Base-by-base conservation (phyloP, 805 yeast species). In the Starmera amethionina region DNA sequence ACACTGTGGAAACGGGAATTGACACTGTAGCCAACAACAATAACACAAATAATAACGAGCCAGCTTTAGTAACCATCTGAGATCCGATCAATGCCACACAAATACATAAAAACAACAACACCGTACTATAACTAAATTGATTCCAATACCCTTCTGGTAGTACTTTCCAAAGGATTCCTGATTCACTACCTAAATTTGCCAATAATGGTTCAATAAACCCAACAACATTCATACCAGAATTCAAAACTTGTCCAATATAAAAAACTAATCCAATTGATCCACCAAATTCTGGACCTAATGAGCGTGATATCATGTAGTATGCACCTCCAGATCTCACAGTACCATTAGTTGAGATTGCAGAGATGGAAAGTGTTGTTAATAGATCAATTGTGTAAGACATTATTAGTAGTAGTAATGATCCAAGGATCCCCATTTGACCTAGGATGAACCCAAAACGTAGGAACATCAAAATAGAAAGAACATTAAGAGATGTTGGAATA, bases 251-350 rank as follows among this genome's bases (percentile, higher is more conserved):
- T 1, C 99, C 99, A 40, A 93, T 69, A 55, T 82, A 94, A 59
- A 93, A 93, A 19, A 93, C 90, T 27, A 93, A 70, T 1, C 99
- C 99, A 47, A 93, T 90, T 4, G 96, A 83, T 4, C 98, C 98
- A 25, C 99, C 99, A 62, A 93, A 93, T 58, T 93, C 99, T 4
- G 97, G 96, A 0, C 99, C 99, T 45, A 93, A 65, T 30, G 95
- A 82, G 49, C 99, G 71, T 30, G 95, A 83, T 44, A 93, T 87
- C 97, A 93, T 93, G 54, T 88, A 93, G 58, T 93, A 93, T 0
- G 97, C 97, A 37, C 99, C 99, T 13, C 99, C 99, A 12, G 97
- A 97, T 49, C 88, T 75, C 3, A 93, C 97, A 0, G 95, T 87
- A 18, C 99, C 99, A 56, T 93, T 93, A 2, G 99, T 93, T 2